phyloP scores from a whole-genome alignment of 768 basidiomycete species.

The Leccinum sublutescens region DNA sequence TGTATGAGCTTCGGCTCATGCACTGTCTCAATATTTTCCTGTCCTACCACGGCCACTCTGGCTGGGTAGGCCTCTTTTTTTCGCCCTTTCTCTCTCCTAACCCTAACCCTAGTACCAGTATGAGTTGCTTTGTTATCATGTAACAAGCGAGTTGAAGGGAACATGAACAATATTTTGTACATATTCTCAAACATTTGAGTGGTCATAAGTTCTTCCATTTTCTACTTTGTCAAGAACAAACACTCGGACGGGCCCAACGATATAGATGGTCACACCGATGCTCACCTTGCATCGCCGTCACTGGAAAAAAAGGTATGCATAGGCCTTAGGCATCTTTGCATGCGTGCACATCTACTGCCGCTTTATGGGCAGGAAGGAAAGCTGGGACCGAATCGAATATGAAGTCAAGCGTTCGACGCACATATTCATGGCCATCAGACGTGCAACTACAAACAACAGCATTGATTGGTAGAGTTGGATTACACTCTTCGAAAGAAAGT shows the following conservation, averaged over 20 bases:
- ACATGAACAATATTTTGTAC: too few relatives aligned
- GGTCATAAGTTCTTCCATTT: too few relatives aligned
- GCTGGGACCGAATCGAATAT: not conserved
- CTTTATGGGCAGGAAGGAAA: not conserved
- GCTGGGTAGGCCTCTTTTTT: slow-evolving; percentile 31
- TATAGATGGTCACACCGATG: too few relatives aligned
- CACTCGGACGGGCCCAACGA: too few relatives aligned
- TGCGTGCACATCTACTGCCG: not conserved
- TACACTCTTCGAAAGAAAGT: not conserved
- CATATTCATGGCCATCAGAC: not conserved
- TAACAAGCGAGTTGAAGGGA: too few relatives aligned
- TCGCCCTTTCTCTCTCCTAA: slow-evolving; percentile 23
- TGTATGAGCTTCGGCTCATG: slow-evolving; percentile 68
- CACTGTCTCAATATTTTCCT: slow-evolving; percentile 81
- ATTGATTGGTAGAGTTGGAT: not conserved
- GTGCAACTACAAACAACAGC: slow-evolving; percentile 1
- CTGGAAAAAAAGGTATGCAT: not conserved
- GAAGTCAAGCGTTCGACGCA: not conserved
- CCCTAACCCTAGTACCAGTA: slow-evolving; percentile 33
- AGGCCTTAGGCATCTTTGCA: not conserved
- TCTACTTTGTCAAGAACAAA: too few relatives aligned
- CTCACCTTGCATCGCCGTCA: too few relatives aligned
- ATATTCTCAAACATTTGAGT: too few relatives aligned
- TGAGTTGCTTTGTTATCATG: too few relatives aligned
- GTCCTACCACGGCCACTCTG: slow-evolving; percentile 60